phyloP scores from a whole-genome alignment of 2,329 filamentous ascomycete genomes.

The Penicillium aurantiogriseum region DNA sequence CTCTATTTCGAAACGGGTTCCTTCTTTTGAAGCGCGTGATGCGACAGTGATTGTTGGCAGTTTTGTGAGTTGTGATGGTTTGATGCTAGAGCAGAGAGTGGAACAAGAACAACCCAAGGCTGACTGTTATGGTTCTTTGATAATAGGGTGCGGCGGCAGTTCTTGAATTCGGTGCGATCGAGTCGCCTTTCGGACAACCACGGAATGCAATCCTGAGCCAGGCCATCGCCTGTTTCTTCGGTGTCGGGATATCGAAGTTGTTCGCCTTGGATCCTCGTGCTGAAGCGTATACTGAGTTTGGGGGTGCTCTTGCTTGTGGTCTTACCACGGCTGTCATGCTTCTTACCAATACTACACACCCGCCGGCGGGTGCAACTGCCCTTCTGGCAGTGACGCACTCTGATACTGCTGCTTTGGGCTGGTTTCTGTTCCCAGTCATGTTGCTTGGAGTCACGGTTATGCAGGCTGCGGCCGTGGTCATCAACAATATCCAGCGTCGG shows the following conservation, averaged over 20 bases:
- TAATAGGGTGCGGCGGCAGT: conserved; percentile 69
- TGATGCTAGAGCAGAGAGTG: neutral
- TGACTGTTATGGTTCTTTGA: neutral
- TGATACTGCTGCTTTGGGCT: conserved; percentile 55
- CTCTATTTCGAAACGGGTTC: conserved; percentile 55
- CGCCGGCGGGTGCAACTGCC: conserved; percentile 72
- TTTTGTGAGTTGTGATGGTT: conserved; percentile 55
- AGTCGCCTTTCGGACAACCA: conserved; percentile 70
- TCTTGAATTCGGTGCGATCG: conserved; percentile 70
- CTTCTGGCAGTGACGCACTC: conserved; percentile 62
- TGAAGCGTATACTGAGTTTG: conserved; percentile 60
- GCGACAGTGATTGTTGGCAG: conserved; percentile 66
- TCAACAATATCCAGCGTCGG: conserved; percentile 67
- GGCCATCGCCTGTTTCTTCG: conserved; percentile 59
- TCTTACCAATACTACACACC: conserved; percentile 69
- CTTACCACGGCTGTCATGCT: conserved; percentile 64
- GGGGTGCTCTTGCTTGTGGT: conserved; percentile 64
- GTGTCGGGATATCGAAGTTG: conserved; percentile 63
- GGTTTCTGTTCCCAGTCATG: conserved; percentile 65
- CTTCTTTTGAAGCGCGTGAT: conserved; percentile 52
- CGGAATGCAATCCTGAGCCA: conserved; percentile 69
- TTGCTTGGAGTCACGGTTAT: conserved; percentile 62
- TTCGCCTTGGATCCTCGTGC: conserved; percentile 55
- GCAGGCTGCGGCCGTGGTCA: conserved; percentile 59
- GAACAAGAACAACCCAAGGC: neutral